Base-by-base conservation (phyloP, 306 rosid genomes). In the Prinsepia uniflora region DNA sequence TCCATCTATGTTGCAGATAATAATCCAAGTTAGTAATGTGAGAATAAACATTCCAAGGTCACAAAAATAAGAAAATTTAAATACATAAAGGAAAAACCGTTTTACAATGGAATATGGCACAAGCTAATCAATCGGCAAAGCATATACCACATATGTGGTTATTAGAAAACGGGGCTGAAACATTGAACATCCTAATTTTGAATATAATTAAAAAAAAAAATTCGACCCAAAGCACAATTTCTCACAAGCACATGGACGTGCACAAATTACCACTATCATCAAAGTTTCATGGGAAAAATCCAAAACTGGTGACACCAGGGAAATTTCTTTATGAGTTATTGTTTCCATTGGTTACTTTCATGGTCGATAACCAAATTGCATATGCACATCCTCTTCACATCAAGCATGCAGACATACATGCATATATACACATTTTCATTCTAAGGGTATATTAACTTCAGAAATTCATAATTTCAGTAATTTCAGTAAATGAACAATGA, bases 1-100 rank as follows among this genome's bases (percentile, higher is more conserved):
- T 61, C 80, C 62, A 69, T 61, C 80, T 66, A 61, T 11, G 50
- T 59, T 66, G 34, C 8, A 62, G 67, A 52, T 40, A 18, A 34
- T 52, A 48, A 57, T 7, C 7, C 45, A 20, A 17, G 36, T 72
- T 19, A 50, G 64, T 39, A 40, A 24, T 0, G 41, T 46, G 56
- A 63, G 12, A 56, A 55, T 5, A 55, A 54, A 55, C 19, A 47
- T 19, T 40, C 22, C 65, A 48, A 48, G 56, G 45, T 49, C 15
- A 67, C 18, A 45, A 74, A 74, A n/a, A 34, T 48, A 2, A 9
- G 13, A 59, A 19, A 49, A 13, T 56, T 56, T 30, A 50, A 7
- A 13, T 1, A 5, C 39, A 63, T 13, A 19, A 10, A 64, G 22
- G 43, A 15, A 43, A 10, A 19, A 46, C 0, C 0, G 0, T 6